Evolutionary conservation across 208 protist genomes (phyloP), one percentile per base, ranked within the genome.

Genomic region (Trypanosoma brucei): DNA sequence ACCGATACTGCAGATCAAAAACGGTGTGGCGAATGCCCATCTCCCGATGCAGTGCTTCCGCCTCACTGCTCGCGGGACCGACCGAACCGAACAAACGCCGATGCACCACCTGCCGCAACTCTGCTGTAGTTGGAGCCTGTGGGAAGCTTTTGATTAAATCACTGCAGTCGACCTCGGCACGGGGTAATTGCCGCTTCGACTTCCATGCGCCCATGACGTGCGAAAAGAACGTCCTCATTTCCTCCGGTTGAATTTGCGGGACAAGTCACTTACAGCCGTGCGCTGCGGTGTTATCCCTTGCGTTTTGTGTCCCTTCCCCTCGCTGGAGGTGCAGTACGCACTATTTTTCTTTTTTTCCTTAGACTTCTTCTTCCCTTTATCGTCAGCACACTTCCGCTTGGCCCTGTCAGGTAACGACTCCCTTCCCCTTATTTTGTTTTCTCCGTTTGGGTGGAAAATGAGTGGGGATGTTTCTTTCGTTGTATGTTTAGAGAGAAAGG

Each of bases 1-100:
- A 93, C 34, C 87, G 83, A 70, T 93, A 77, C 35, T 55, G 50
- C 1, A 93, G 65, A 40, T 93, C 87, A 63, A 93, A 93, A 5
- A 88, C 61, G 11, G 74, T 83, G 52, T 73, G 62, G 35, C 76
- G 76, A 14, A 86, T 65, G 36, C 72, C 58, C 54, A 72, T 56
- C 31, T 78, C 73, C 3, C 73, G 72, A 14, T 58, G 70, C 31
- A 75, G 70, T 34, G 60, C 57, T 38, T 78, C 70, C 2, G 44
- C 50, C 3, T 48, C 33, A 4, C 39, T 61, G 8, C 48, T 22
- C 3, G 73, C 56, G 30, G 72, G 55, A 6, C 70, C 48, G 9
- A 59, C 46, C 39, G 31, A 45, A 2, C 37, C 59, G 46, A 79
- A 79, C 49, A 76, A 71, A 0, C 78, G 81, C 34, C 67, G 66